Base-by-base conservation (phyloP, 1,284 basidiomycete species). In the Microbotryum intermedium region DNA sequence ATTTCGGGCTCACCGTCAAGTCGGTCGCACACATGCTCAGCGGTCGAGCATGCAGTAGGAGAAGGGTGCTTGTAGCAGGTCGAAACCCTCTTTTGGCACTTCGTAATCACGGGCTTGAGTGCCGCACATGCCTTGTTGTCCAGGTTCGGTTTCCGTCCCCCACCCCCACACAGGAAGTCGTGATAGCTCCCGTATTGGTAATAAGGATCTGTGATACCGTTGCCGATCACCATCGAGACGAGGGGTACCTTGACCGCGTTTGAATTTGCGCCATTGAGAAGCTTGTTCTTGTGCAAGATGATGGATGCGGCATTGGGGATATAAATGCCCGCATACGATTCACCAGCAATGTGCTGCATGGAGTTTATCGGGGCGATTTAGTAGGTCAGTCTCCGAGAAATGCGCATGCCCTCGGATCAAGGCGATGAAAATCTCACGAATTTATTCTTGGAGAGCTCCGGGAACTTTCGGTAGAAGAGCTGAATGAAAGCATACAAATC, bases 401-500 rank as follows among this genome's bases (percentile, higher is more conserved):
- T n/a, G 10, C 29, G 10, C 29, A 30, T 10, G 29, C 5, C 6
- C 29, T 30, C 10, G 6, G 29, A 30, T 5, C 6, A 30, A 30
- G 29, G 10, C 29, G 29, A 6, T 30, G 29, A 6, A 30, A 30
- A 30, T 10, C 29, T 30, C 29, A 30, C 29, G 10, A 30, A 30
- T 5, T 30, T 10, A 10, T 30, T 30, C 6, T 30, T 30, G 29
- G 29, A 30, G 53, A 66, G 69, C 58, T 71, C 65, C 47, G 67
- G 68, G 65, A 70, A 71, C 54, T 64, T 64, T 42, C 62, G 56
- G 62, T 92, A 78, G 82, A 95, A 95, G 48, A 95, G 81, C 29
- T 30, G 29, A 53, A 94, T 79, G 82, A 95, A 94, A 1, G 87
- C 88, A 70, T 90, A 90, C 23, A 94, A 88, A 68, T 95, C 91